These are phyloP conservation scores for Rhodotorula sp. DNA, from an alignment of 1,284 basidiomycete species.

Conservation along the genomic window DNA sequence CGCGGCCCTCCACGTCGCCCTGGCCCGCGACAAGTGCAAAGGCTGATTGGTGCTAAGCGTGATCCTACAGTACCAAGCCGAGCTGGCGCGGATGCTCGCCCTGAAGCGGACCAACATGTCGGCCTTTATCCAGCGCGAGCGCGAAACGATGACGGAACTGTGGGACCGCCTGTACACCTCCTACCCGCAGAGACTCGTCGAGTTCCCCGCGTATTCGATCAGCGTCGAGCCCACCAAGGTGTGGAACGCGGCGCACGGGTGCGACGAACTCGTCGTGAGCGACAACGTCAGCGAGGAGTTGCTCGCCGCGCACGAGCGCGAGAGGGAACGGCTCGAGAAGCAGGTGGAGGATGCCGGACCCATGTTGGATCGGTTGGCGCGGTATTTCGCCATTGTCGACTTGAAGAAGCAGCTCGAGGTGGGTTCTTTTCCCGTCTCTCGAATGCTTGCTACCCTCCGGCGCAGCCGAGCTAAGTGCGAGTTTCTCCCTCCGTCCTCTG, in stretches of 20 bases:
- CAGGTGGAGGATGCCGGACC: conserved; percentile 75
- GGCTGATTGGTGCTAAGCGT: no score
- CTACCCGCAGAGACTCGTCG: conserved; percentile 66
- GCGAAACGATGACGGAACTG: conserved; percentile 74
- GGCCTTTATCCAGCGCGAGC: conserved; percentile 76
- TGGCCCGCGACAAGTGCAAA: not conserved
- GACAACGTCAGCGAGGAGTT: conserved; percentile 88
- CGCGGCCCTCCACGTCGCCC: not conserved
- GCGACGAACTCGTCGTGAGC: conserved; percentile 48
- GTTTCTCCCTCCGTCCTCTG: no score
- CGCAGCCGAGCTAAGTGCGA: not conserved
- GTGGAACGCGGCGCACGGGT: conserved; percentile 25
- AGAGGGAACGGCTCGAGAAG: conserved; percentile 74
- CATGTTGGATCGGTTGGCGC: conserved; percentile 72
- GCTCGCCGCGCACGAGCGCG: conserved; percentile 80
- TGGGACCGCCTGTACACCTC: conserved; percentile 87
- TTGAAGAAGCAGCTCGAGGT: conserved; percentile 82
- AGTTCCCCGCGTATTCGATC: conserved; percentile 32
- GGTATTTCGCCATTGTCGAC: conserved; percentile 87
- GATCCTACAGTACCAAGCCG: conserved; percentile 67
- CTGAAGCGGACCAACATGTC: conserved; percentile 85
- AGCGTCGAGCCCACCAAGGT: conserved; percentile 23
- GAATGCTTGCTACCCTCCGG: no score
- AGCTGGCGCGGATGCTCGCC: conserved; percentile 85
- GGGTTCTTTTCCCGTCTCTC: conserved; percentile 20